Base-by-base conservation (phyloP, 2,329 filamentous ascomycete species). In the Scedosporium minutisporum region DNA sequence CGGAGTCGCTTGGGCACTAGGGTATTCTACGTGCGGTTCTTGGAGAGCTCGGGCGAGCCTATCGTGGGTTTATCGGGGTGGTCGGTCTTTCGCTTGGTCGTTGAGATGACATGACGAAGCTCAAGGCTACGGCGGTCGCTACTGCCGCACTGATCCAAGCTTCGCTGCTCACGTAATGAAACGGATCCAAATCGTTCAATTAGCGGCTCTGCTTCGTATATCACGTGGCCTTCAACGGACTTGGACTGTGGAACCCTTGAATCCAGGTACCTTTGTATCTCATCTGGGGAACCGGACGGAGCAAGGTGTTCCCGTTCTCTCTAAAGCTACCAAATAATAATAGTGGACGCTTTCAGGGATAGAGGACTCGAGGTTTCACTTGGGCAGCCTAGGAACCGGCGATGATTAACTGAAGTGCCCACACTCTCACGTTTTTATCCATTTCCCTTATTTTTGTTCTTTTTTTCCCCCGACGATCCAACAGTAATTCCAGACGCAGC, bases 91-190 rank as follows among this genome's bases (percentile, higher is more conserved):
- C 23, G 55, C 23, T 18, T 9, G 18, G 33, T 10, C 14, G 27
- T n/a, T n/a, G n/a, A n/a, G 27, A 58, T 58, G 55, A 33, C 55
- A 58, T 58, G 55, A 58, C 55, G 55, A 58, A 58, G 55, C 55
- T 58, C 55, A n/a, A 38, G 55, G 27, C 25, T n/a, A 6, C 55
- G 33, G 33, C 33, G 33, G 33, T 38, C 33, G 33, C 33, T 38
- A 14, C 10, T 38, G 10, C 33, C 10, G 3, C 3, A 3, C 10
- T 38, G 10, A 38, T 38, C 33, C 6, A 3, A 38, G 33, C 33
- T 38, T 38, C 33, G 9, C 10, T 38, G 33, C 33, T 38, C 10
- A 38, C 33, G 33, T 38, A 12, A 38, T 38, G 33, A 38, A 38
- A 38, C 33, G 33, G 33, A 38, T 38, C 33, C 33, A 12, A 38